These are phyloP conservation scores for Leishmania turanica DNA, from an alignment of 208 protist genomes.

Conservation along the genomic window DNA sequence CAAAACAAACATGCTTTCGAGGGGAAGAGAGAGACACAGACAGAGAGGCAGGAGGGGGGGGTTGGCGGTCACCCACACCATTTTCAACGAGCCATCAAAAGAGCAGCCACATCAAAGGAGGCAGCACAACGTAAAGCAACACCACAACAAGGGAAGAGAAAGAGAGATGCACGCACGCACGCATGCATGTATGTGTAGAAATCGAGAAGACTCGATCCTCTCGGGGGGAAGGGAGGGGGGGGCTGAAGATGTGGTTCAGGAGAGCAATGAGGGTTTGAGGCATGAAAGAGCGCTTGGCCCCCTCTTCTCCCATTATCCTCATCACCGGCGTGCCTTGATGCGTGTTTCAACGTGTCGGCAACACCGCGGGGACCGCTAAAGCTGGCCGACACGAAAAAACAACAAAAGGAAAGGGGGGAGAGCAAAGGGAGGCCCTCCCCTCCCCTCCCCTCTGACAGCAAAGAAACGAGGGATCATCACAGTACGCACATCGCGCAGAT, in stretches of 20 bases:
- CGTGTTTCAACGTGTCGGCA: too few species aligned
- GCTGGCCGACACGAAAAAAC: too few species aligned
- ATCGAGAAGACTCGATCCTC: background rate
- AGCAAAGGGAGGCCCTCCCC: background rate
- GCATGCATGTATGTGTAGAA: background rate
- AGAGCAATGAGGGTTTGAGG: background rate
- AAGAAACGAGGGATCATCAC: background rate
- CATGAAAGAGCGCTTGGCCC: background rate
- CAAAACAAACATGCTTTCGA: background rate
- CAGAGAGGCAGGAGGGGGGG: background rate
- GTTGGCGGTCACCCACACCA: background rate
- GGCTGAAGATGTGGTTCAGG: background rate
- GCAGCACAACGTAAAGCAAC: conserved; percentile 1
- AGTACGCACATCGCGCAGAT: background rate
- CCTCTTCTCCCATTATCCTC: background rate
- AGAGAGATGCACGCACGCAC: background rate
- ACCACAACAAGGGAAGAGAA: conserved; percentile 2
- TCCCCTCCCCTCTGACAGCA: background rate
- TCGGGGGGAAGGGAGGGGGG: background rate
- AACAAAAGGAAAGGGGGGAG: too few species aligned
- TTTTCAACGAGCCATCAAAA: background rate
- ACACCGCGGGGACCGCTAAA: too few species aligned
- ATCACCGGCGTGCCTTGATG: too few species aligned
- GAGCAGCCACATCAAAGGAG: background rate
- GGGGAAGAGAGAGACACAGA: background rate